Percentiles rank a stretch among this genome's conserved stretches.
phyloP scores from a whole-genome alignment of 257 asterid species.

The Verbascum thapsus region DNA sequence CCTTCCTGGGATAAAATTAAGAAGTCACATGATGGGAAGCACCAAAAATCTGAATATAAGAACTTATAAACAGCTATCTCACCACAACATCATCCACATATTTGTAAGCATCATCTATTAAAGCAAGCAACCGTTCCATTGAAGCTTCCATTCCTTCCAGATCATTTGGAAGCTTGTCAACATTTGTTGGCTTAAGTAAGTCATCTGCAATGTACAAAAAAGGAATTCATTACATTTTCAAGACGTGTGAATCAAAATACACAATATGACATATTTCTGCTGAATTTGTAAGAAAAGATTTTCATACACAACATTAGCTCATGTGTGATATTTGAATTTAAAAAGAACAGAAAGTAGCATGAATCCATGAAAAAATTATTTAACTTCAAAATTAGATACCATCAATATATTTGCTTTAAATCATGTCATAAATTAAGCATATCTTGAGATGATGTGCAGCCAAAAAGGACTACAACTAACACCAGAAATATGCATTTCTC shows the following conservation, averaged over 20 bases:
- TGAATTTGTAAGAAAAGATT: not conserved
- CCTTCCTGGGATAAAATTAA: conserved; percentile 56
- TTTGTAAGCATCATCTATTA: conserved; percentile 78
- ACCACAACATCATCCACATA: conserved; percentile 97
- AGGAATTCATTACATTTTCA: conserved; percentile 16
- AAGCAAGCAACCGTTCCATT: conserved; percentile 82
- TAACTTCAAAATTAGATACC: conserved; percentile 11
- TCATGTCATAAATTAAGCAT: not conserved
- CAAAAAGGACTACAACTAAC: too few species aligned
- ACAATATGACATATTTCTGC: not conserved
- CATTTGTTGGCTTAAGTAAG: conserved; percentile 73
- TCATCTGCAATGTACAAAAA: conserved; percentile 60
- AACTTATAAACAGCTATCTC: conserved; percentile 40
- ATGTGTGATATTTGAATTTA: not conserved
- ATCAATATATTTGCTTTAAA: conserved; percentile 5
- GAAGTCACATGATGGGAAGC: not conserved
- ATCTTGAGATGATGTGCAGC: not conserved
- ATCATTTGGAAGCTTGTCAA: conserved; percentile 89
- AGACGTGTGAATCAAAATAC: conserved; percentile 2
- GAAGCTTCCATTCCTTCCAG: conserved; percentile 96
- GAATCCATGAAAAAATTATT: not conserved
- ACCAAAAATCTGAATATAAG: conserved; percentile 19
- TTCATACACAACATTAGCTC: not conserved
- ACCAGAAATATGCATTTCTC: not conserved
- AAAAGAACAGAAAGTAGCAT: not conserved